Base-by-base conservation (phyloP, 2,329 filamentous ascomycete genomes). In the Xylaria sp. region DNA sequence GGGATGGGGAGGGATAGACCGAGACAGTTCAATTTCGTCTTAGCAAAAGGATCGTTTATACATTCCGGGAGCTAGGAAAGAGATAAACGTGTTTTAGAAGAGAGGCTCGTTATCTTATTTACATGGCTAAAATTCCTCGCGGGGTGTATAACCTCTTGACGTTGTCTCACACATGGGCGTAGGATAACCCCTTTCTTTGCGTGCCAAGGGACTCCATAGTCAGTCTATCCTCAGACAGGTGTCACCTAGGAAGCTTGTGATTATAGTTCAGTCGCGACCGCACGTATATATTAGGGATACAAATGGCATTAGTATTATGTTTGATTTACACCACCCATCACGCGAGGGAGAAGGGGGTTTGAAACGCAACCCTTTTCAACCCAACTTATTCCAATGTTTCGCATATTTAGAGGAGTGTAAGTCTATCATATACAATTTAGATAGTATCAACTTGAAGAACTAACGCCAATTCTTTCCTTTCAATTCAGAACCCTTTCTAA, bases 1-100 rank as follows among this genome's bases (percentile, higher is more conserved):
- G n/a, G n/a, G n/a, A 6, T 54, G 25, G 20, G 2, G 57, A 64
- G 57, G 61, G 64, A 66, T 47, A 36, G 22, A 9, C 44, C 65
- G 51, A 74, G 69, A 73, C 73, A 74, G 36, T 51, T 69, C 70
- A 73, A 72, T 65, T 66, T 67, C 65, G 66, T 65, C 71, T 71
- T 72, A 70, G 73, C 72, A 56, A 61, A 50, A 51, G 49, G 65
- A 61, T 53, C n/a, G 44, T 36, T 47, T 15, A 66, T 39, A 25
- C 64, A 69, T 69, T 69, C 67, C 64, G 20, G 33, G 38, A 25
- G 25, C 31, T 44, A 10, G 61, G 44, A n/a, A 56, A 17, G 51
- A 47, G 44, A 58, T 50, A 51, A 60, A 59, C 61, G 45, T 61
- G 64, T 69, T 27, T 68, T 33, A 53, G 22, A 3, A 5, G 38